Conservation (phyloP, 176 grass and related monocot genomes). For the Calamus simplicifolius region DNA sequence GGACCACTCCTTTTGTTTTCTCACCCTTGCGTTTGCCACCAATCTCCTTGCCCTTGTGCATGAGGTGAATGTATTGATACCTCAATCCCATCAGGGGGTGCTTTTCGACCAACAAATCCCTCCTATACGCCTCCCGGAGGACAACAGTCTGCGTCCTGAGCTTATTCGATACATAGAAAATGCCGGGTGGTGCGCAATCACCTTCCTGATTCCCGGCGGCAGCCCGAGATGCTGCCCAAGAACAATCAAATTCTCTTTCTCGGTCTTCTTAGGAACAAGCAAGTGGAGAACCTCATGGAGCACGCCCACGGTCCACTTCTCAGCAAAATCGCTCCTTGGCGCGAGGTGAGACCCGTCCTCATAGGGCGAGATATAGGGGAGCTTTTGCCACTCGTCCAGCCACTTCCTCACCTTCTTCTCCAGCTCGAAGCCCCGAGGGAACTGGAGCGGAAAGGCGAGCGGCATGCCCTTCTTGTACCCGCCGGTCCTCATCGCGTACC, state of each 20-base stretch:
- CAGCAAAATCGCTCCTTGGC: slow-evolving; percentile 57
- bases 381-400: slow-evolving; percentile 81
- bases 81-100: slow-evolving; percentile 83
- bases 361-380: slow-evolving; percentile 80
- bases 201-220: slow-evolving; percentile 61
- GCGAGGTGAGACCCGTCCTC: slow-evolving; percentile 55
- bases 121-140: slow-evolving; percentile 62
- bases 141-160: slow-evolving; percentile 75
- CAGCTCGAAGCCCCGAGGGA: slow-evolving; percentile 54
- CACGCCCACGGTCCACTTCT: slow-evolving; percentile 73
- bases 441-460: slow-evolving; percentile 60
- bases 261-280: slow-evolving; percentile 72
- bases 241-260: slow-evolving; percentile 65
- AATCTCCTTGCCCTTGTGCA: slow-evolving; percentile 68
- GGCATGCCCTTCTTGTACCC: slow-evolving; percentile 66
- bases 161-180: slow-evolving; percentile 88
- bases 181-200: slow-evolving; percentile 63
- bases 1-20: slow-evolving; percentile 12
- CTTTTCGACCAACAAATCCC: slow-evolving; percentile 70
- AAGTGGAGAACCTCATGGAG: slow-evolving; percentile 75
- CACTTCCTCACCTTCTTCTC: slow-evolving; percentile 81
- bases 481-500: slow-evolving; percentile 56
- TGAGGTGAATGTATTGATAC: slow-evolving; percentile 81
- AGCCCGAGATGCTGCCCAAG: slow-evolving; percentile 58
- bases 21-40: slow-evolving; percentile 23